These are phyloP conservation scores for Triticum turgidum DNA, from an alignment of 176 grass and related monocot genomes.

Conservation along the genomic window DNA sequence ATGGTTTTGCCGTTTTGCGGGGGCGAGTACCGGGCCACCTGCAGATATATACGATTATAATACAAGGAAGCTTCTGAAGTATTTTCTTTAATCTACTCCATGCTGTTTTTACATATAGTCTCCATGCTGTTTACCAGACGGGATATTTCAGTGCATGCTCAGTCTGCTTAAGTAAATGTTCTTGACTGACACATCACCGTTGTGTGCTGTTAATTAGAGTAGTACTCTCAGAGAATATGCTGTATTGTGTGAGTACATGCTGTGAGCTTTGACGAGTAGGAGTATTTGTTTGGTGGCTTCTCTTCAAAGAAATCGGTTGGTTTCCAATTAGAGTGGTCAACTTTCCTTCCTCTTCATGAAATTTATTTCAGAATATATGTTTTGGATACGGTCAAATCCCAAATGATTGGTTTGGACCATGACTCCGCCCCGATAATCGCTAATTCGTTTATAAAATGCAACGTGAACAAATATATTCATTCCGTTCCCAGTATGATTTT, in stretches of 20 bases:
- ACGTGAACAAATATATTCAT: not conserved
- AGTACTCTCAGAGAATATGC: not conserved
- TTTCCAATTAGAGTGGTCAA: conserved; percentile 19
- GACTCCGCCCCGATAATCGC: not conserved
- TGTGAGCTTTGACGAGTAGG: conserved; percentile 8
- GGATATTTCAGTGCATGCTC: not conserved
- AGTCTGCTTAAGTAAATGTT: not conserved
- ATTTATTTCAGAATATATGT: not conserved
- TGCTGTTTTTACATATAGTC: not conserved
- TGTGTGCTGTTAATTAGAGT: not conserved
- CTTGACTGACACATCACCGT: not conserved
- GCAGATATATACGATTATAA: not conserved
- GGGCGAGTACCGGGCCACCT: not conserved
- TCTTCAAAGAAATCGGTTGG: not conserved
- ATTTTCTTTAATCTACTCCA: not conserved
- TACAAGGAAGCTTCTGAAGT: conserved; percentile 19
- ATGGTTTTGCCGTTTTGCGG: not conserved
- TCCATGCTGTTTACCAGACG: not conserved
- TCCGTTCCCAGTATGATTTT: not conserved
- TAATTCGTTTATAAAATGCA: not conserved
- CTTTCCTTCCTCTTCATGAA: not conserved
- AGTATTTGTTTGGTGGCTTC: not conserved
- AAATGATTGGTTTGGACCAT: not conserved
- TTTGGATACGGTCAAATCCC: not conserved
- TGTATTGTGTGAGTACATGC: not conserved